phyloP scores from a whole-genome alignment of 1,139 yeast genomes.

The Hansenula sp. region DNA sequence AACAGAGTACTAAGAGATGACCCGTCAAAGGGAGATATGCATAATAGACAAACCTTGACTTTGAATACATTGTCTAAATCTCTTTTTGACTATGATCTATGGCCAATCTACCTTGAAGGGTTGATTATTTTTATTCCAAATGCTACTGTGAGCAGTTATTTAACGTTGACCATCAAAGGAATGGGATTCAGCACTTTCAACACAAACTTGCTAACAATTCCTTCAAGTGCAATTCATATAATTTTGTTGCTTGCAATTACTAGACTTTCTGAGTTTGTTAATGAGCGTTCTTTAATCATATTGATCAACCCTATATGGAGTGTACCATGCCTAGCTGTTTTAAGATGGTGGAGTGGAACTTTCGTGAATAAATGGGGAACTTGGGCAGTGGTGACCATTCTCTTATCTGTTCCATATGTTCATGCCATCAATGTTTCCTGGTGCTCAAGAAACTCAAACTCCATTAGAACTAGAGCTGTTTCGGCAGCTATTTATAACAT shows the following conservation, averaged over 20 bases:
- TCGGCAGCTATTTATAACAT: conserved; percentile 62
- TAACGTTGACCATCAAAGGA: conserved; percentile 38
- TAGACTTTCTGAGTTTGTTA: conserved; percentile 39
- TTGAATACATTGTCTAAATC: conserved; percentile 36
- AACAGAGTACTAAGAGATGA: conserved; percentile 61
- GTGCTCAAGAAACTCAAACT: conserved; percentile 58
- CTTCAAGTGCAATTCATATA: conserved; percentile 40
- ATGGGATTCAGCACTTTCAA: conserved; percentile 43
- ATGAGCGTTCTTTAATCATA: conserved; percentile 39
- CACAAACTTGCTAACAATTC: conserved; percentile 53
- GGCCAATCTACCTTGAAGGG: conserved; percentile 53
- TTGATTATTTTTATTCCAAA: conserved; percentile 40
- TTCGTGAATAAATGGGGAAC: conserved; percentile 45
- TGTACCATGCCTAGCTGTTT: conserved; percentile 37
- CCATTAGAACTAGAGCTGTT: conserved; percentile 56
- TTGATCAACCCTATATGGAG: conserved; percentile 41
- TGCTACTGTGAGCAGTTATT: conserved; percentile 36
- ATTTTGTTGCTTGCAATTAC: conserved; percentile 36
- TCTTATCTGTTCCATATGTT: conserved; percentile 41
- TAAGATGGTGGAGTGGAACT: conserved; percentile 48
- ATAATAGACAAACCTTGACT: conserved; percentile 54
- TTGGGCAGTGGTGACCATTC: conserved; percentile 40
- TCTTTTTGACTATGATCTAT: conserved; percentile 47
- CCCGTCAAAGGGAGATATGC: conserved; percentile 65
- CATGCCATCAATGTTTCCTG: conserved; percentile 57